Conservation (phyloP, 1,139 yeast species). For the Debaryomyces psychrophilus region DNA sequence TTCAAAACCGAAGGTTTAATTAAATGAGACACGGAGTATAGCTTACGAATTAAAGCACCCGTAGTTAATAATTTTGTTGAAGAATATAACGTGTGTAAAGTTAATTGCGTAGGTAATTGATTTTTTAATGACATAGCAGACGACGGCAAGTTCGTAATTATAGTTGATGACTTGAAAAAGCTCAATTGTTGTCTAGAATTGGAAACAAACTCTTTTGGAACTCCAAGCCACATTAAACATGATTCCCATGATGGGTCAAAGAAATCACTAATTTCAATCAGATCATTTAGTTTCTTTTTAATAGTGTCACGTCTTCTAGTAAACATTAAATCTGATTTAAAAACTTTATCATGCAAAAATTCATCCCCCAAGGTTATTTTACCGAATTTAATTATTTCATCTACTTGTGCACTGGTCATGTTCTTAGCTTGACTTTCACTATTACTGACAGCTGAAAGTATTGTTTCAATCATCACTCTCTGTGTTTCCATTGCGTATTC, state of each 20-base stretch:
- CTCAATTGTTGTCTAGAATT: slow-evolving; percentile 34
- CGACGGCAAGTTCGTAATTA: slow-evolving; percentile 37
- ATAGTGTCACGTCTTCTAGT: slow-evolving; percentile 68
- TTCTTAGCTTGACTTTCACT: slow-evolving; percentile 73
- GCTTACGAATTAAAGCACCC: slow-evolving; percentile 42
- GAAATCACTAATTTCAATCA: slow-evolving; percentile 68
- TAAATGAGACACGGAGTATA: slow-evolving; percentile 31
- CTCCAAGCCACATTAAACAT: slow-evolving; percentile 47
- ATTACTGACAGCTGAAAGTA: slow-evolving; percentile 61
- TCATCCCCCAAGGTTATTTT: slow-evolving; percentile 59
- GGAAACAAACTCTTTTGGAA: slow-evolving; percentile 38
- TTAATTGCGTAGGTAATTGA: slow-evolving; percentile 42
- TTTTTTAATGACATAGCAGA: slow-evolving; percentile 37
- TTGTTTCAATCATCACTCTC: slow-evolving; percentile 62
- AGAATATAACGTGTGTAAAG: slow-evolving; percentile 47
- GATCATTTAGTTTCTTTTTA: slow-evolving; percentile 59
- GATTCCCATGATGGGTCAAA: slow-evolving; percentile 75
- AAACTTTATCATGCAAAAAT: slow-evolving; percentile 63
- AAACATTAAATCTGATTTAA: slow-evolving; percentile 83
- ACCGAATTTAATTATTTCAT: slow-evolving; percentile 67
- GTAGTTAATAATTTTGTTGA: slow-evolving; percentile 48
- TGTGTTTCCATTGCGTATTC: slow-evolving; percentile 76
- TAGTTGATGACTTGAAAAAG: slow-evolving; percentile 38
- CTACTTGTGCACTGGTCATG: slow-evolving; percentile 61
- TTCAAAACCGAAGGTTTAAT: slow-evolving; percentile 35